Evolutionary conservation across 495 filamentous ascomycete species (phyloP).

Genomic region (Xylaria longipes): DNA sequence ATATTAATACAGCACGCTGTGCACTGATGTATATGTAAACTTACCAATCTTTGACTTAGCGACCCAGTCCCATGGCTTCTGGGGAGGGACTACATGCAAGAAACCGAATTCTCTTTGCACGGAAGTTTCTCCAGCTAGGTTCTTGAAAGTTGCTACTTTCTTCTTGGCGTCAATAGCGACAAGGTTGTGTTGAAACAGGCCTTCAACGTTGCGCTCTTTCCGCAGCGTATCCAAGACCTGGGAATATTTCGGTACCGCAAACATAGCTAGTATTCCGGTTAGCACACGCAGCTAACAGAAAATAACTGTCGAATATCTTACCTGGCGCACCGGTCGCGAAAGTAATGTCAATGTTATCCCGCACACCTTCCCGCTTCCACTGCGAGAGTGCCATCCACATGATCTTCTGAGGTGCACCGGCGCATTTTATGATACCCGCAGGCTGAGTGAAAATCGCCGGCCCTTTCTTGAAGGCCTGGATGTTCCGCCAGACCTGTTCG

Average conservation of each 20-base stretch:
- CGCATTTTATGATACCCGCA: constrained; percentile 69
- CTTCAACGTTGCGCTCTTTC: constrained; percentile 67
- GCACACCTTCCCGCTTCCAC: constrained; percentile 67
- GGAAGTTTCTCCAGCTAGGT: constrained; percentile 36
- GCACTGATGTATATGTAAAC: background rate
- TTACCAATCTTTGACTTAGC: constrained; percentile 41
- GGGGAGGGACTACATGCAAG: constrained; percentile 50
- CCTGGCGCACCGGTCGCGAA: constrained; percentile 67
- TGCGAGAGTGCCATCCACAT: constrained; percentile 74
- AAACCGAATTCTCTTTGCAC: constrained; percentile 64
- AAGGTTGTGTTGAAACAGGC: constrained; percentile 70
- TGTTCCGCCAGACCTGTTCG: constrained; percentile 63
- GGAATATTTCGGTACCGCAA: constrained; percentile 73
- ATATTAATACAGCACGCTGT: background rate
- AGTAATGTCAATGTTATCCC: constrained; percentile 65
- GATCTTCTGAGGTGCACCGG: constrained; percentile 72
- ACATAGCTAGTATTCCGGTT: constrained; percentile 54
- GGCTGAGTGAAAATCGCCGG: constrained; percentile 74
- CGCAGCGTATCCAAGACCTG: constrained; percentile 66
- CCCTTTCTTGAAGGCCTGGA: constrained; percentile 62
- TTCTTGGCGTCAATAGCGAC: constrained; percentile 59
- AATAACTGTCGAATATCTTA: constrained; percentile 18
- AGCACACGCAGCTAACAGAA: constrained; percentile 14
- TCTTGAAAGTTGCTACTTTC: constrained; percentile 42
- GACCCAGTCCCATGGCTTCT: constrained; percentile 42